phyloP scores from a whole-genome alignment of 768 basidiomycete genomes.

The Suillus ampliporus region DNA sequence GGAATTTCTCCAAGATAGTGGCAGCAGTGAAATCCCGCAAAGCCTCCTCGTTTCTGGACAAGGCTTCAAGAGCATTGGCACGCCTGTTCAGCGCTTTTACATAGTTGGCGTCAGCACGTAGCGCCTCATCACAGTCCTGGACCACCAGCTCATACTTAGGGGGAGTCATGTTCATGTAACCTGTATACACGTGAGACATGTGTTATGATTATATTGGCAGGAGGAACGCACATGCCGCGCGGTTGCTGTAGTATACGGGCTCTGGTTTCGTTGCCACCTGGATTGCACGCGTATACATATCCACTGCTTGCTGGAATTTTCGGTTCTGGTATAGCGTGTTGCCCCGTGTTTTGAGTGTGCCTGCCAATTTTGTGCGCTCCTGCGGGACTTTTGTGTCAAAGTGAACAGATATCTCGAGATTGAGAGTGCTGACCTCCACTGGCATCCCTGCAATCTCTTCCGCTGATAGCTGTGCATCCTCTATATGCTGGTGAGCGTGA shows the following conservation, averaged over 20 bases:
- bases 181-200: conserved; percentile 29
- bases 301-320: conserved; percentile 62
- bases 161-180: conserved; percentile 90
- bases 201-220: background rate
- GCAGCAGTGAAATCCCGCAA: conserved; percentile 95
- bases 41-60: conserved; percentile 76
- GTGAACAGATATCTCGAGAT: background rate
- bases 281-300: conserved; percentile 78
- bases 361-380: conserved; percentile 71
- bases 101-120: conserved; percentile 82
- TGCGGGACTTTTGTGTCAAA: conserved; percentile 31
- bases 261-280: conserved; percentile 77
- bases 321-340: conserved; percentile 71
- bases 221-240: conserved; percentile 83
- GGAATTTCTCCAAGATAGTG: conserved; percentile 93
- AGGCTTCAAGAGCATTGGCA: conserved; percentile 81
- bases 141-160: conserved; percentile 85
- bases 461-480: conserved; percentile 49
- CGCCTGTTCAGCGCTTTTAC: conserved; percentile 92
- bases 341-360: conserved; percentile 70
- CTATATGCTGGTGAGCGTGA: conserved; percentile 27
- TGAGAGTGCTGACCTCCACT: conserved; percentile 51
- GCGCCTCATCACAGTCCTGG: conserved; percentile 86
- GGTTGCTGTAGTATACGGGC: conserved; percentile 95
- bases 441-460: conserved; percentile 65